Conservation (phyloP, 2,329 filamentous ascomycete species). For the Akanthomyces uredinophilus region DNA sequence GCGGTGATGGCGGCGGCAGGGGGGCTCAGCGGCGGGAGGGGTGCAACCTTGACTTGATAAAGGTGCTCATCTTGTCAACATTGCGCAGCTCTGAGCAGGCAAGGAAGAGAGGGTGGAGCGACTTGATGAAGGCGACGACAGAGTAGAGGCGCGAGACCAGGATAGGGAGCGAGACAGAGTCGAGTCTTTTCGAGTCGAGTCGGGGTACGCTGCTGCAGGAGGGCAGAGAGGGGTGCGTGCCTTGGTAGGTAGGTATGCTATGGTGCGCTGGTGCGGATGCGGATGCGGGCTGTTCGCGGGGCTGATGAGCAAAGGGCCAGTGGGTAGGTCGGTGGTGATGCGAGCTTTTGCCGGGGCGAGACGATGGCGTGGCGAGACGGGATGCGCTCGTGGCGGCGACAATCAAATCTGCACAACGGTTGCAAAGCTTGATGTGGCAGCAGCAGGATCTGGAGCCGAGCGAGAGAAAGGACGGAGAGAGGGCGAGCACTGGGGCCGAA, state of each 20-base stretch:
- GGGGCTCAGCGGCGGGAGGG: background rate
- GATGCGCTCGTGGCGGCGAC: background rate
- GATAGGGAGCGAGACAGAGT: background rate
- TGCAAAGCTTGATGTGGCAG: background rate
- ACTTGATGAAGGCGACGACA: background rate
- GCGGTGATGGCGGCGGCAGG: slow-evolving; percentile 6
- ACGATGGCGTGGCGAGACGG: background rate
- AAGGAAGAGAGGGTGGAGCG: slow-evolving; percentile 4
- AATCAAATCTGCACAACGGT: background rate
- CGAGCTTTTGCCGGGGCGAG: background rate
- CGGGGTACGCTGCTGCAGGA: background rate
- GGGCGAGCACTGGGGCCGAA: background rate
- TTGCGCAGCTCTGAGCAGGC: slow-evolving; percentile 15
- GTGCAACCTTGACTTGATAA: slow-evolving; percentile 15
- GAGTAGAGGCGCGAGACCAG: background rate
- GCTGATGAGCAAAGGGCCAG: background rate
- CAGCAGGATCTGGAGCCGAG: background rate
- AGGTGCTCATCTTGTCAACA: slow-evolving; percentile 15
- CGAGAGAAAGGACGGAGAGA: background rate
- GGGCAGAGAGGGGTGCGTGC: background rate
- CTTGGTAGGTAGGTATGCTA: background rate
- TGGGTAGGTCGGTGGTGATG: background rate
- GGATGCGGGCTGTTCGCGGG: slow-evolving; percentile 6
- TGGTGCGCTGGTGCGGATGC: background rate
- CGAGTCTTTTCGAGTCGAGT: slow-evolving; percentile 5